Evolutionary conservation across 2,329 filamentous ascomycete genomes (phyloP).

Genomic region (Ophiostoma australiae): DNA sequence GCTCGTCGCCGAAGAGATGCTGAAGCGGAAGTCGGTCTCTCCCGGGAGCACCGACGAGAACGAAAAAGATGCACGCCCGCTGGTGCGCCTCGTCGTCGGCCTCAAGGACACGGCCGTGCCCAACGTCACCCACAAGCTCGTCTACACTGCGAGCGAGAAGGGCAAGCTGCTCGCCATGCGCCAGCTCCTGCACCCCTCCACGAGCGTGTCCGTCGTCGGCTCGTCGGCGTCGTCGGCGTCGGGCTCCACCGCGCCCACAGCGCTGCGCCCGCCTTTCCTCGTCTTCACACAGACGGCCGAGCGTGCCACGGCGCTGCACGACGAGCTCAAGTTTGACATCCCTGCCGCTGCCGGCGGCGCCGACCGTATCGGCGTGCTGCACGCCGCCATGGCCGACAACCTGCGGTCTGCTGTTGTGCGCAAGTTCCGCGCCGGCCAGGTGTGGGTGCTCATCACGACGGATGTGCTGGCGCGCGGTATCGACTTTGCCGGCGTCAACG

Average conservation of each 20-base stretch:
- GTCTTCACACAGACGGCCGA: constrained; percentile 93
- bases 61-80: constrained; percentile 38
- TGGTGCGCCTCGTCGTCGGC: constrained; percentile 87
- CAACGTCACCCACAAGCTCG: constrained; percentile 81
- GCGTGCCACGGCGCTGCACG: constrained; percentile 77
- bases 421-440: constrained; percentile 81
- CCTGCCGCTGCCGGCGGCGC: constrained; percentile 80
- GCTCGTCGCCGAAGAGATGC: constrained; percentile 64
- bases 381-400: constrained; percentile 75
- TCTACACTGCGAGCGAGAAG: constrained; percentile 86
- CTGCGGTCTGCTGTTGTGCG: constrained; percentile 78
- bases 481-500: constrained; percentile 91
- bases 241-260: constrained; percentile 25
- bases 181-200: constrained; percentile 75
- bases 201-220: constrained; percentile 37
- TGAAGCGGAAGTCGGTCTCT: constrained; percentile 26
- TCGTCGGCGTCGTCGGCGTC: constrained; percentile 30
- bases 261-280: constrained; percentile 79
- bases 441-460: constrained; percentile 95
- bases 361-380: constrained; percentile 79
- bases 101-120: constrained; percentile 93
- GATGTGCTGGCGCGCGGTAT: constrained; percentile 88
- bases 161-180: constrained; percentile 89
- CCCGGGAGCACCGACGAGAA: background rate
- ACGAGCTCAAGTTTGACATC: constrained; percentile 91